phyloP scores from a whole-genome alignment of 805 yeast species.

The Candida anglica region DNA sequence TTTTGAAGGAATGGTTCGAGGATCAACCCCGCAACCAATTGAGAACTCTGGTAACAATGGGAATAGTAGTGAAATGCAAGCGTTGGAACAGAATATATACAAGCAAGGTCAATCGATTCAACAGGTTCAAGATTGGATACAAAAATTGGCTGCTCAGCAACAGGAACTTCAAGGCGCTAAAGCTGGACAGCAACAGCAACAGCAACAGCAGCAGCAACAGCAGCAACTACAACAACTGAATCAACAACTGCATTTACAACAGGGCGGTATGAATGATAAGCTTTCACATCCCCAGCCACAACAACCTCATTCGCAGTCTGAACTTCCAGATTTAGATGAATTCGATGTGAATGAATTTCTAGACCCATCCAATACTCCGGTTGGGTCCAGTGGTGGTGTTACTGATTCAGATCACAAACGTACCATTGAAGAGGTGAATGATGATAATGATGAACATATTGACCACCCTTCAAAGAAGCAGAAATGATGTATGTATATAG shows the following conservation, averaged over 20 bases:
- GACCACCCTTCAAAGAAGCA: neutral
- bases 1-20: neutral
- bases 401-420: constrained; percentile 5
- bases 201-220: constrained; percentile 11
- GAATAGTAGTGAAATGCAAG: constrained; percentile 19
- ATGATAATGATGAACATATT: constrained; percentile 7
- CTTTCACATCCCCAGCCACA: constrained; percentile 1
- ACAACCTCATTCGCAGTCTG: no score
- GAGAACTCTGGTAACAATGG: constrained; percentile 1
- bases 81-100: constrained; percentile 43
- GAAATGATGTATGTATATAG: neutral
- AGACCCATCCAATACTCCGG: constrained; percentile 6
- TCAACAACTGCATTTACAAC: no score
- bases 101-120: constrained; percentile 50
- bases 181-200: constrained; percentile 16
- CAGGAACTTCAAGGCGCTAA: constrained; percentile 16
- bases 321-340: constrained; percentile 15
- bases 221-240: no score
- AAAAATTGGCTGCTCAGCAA: constrained; percentile 25
- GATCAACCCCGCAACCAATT: neutral
- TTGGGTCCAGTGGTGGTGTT: no score
- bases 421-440: constrained; percentile 12
- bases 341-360: constrained; percentile 32
- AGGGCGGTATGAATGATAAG: no score
- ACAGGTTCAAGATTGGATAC: constrained; percentile 57